Conservation (phyloP, 148 eudicot genomes). For the Rhododendron williamsianum region DNA sequence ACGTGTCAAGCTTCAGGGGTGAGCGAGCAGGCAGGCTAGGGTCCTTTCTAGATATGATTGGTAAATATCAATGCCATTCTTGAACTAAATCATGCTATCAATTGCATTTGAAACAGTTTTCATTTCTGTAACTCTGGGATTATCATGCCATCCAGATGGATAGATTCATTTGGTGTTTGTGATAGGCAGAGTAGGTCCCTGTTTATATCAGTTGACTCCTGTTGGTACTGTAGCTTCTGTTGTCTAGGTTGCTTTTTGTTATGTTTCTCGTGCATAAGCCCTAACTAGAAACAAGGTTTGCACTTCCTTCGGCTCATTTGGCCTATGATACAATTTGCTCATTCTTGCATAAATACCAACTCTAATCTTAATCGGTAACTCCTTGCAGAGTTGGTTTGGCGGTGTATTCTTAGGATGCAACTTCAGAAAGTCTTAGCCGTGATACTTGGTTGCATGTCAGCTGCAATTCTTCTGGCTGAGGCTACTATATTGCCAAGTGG, state of each 20-base stretch:
- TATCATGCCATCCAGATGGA: no score
- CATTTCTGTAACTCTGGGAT: not conserved
- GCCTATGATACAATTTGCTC: not conserved
- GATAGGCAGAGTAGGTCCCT: not conserved
- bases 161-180: not conserved
- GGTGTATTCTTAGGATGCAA: slow-evolving; percentile 66
- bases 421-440: slow-evolving; percentile 61
- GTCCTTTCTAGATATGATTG: slow-evolving; percentile 53
- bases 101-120: not conserved
- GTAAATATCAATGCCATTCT: slow-evolving; percentile 27
- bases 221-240: slow-evolving; percentile 4
- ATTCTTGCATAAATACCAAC: not conserved
- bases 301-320: not conserved
- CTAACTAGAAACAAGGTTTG: not conserved
- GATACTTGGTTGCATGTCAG: slow-evolving; percentile 80
- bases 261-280: not conserved
- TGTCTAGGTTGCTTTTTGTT: not conserved
- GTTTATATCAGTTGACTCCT: not conserved
- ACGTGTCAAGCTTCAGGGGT: slow-evolving; percentile 71
- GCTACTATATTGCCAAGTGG: slow-evolving; percentile 75
- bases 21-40: slow-evolving; percentile 63
- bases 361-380: slow-evolving; percentile 9
- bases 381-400: slow-evolving; percentile 72
- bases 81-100: not conserved
- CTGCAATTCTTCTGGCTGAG: slow-evolving; percentile 90